These are phyloP conservation scores for Cystobasidiaceae sp. DNA, from an alignment of 1,284 basidiomycete species.

Conservation along the genomic window DNA sequence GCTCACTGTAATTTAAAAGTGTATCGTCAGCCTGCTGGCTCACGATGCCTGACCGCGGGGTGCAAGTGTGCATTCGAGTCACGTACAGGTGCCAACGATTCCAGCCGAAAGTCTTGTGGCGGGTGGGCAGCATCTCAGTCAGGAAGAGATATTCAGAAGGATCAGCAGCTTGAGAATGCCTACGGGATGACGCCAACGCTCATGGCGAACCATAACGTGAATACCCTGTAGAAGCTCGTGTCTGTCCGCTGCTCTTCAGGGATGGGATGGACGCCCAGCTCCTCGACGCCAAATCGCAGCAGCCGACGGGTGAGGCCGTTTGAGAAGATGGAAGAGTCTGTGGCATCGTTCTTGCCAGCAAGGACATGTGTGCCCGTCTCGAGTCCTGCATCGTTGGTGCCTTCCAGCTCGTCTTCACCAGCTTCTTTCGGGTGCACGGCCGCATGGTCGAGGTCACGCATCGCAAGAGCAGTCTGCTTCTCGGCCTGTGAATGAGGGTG, in stretches of 20 bases:
- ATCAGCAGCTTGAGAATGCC: neutral
- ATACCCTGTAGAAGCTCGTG: conserved; percentile 12
- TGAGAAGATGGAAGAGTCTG: neutral
- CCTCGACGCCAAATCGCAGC: conserved; percentile 20
- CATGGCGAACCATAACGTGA: conserved; percentile 15
- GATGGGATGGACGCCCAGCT: conserved; percentile 27
- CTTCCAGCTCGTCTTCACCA: neutral
- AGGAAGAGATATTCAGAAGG: neutral
- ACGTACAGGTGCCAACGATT: conserved; percentile 20
- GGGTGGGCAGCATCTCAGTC: too few relatives aligned
- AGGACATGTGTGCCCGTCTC: neutral
- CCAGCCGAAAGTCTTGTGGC: conserved; percentile 22
- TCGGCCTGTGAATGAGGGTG: too few relatives aligned
- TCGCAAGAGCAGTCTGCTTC: too few relatives aligned
- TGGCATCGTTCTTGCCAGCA: conserved; percentile 1
- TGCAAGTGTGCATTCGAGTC: neutral
- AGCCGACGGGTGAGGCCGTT: conserved; percentile 14
- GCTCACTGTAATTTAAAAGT: conserved; percentile 19
- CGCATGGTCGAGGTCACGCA: too few relatives aligned
- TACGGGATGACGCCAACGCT: conserved; percentile 20
- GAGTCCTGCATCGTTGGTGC: neutral
- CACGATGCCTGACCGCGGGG: too few relatives aligned
- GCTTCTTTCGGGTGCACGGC: neutral
- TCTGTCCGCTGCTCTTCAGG: conserved; percentile 15
- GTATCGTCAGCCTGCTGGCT: neutral